A percentile compares a stretch with the other conserved stretches of the same genome.
Evolutionary conservation across 164 flowering plant genomes (phyloP).

Genomic region (Saururus chinensis): DNA sequence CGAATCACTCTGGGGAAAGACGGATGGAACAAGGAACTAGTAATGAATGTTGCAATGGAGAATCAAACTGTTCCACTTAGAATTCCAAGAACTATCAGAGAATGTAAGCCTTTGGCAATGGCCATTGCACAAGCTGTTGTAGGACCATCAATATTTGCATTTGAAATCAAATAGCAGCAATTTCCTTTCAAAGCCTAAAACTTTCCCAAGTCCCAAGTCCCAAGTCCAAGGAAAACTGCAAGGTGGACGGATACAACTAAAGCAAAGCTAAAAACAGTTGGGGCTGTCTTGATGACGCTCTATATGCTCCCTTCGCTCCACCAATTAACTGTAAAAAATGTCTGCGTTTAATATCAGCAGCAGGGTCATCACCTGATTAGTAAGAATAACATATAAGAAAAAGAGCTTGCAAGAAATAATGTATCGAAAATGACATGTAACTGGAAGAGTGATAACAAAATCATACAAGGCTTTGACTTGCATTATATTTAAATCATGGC

Average conservation of each 20-base stretch:
- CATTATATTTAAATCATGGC: background rate
- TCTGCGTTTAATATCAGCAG: slow-evolving; percentile 25
- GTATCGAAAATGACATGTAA: background rate
- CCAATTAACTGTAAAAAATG: slow-evolving; percentile 74
- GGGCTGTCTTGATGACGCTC: slow-evolving; percentile 75
- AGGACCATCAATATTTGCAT: slow-evolving; percentile 93
- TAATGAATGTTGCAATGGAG: slow-evolving; percentile 75
- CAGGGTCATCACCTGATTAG: background rate
- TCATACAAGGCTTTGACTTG: background rate
- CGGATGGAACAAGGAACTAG: too few relatives aligned
- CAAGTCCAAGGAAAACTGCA: slow-evolving; percentile 52
- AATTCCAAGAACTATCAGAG: slow-evolving; percentile 74
- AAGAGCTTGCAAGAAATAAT: background rate
- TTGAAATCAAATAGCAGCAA: slow-evolving; percentile 72
- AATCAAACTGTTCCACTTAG: slow-evolving; percentile 82
- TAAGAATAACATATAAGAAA: background rate
- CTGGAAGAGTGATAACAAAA: background rate
- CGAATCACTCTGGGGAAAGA: too few relatives aligned
- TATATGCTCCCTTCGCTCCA: slow-evolving; percentile 78
- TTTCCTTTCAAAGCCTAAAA: slow-evolving; percentile 50
- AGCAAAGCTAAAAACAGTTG: slow-evolving; percentile 80
- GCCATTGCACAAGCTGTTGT: slow-evolving; percentile 97
- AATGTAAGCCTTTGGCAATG: slow-evolving; percentile 77
- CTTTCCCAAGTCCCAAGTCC: too few relatives aligned
- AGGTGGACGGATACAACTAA: slow-evolving; percentile 64